Evolutionary conservation across 306 rosid species (phyloP).

Genomic region (Cucurbita ficifolia): DNA sequence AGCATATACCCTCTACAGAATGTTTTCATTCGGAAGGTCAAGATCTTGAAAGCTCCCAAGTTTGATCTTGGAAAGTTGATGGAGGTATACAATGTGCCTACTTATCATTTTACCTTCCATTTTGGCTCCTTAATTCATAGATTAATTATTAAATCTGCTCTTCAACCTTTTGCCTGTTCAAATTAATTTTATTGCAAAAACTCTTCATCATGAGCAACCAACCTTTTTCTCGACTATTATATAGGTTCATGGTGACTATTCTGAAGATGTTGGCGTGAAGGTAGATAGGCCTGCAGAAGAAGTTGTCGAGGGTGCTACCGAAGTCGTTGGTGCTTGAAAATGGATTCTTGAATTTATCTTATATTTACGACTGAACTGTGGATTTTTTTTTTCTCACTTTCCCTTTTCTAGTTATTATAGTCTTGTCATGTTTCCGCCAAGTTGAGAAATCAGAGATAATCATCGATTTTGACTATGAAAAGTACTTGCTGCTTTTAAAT

Average conservation of each 20-base stretch:
- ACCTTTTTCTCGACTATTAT: background rate
- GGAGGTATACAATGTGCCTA: slow-evolving; percentile 39
- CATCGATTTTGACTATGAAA: slow-evolving; percentile 7
- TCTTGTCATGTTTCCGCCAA: background rate
- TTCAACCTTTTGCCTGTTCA: background rate
- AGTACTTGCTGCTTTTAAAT: background rate
- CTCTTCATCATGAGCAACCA: background rate
- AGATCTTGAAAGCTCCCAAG: slow-evolving; percentile 85
- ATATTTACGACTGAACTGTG: background rate
- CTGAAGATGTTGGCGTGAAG: slow-evolving; percentile 62
- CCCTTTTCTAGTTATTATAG: background rate
- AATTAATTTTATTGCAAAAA: background rate
- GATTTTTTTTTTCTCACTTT: background rate
- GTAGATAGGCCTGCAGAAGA: slow-evolving; percentile 81
- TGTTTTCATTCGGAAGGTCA: slow-evolving; percentile 75
- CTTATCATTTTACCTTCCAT: background rate
- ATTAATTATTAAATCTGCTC: background rate
- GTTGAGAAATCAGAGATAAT: slow-evolving; percentile 4
- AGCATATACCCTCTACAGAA: slow-evolving; percentile 80
- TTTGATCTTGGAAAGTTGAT: slow-evolving; percentile 84
- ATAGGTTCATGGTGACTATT: slow-evolving; percentile 72
- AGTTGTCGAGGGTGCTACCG: slow-evolving; percentile 30
- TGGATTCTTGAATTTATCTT: background rate
- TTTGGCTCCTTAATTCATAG: background rate
- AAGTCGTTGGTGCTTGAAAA: slow-evolving; percentile 54